Evolutionary conservation across 768 basidiomycete species (phyloP).

Genomic region (Auricularia cornea): DNA sequence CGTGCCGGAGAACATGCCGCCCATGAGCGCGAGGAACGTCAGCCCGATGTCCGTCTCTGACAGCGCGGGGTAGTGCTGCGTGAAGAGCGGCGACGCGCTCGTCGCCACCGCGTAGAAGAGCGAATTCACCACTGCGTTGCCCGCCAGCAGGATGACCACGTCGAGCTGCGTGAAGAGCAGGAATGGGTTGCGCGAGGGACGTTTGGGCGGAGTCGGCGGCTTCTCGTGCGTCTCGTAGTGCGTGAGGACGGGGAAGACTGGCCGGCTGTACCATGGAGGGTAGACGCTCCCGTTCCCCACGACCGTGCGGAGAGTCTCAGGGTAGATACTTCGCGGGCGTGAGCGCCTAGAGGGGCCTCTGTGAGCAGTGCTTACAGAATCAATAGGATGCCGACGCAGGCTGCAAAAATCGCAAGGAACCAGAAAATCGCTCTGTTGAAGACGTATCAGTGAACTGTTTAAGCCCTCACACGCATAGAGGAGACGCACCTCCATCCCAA

Average conservation of each 20-base stretch:
- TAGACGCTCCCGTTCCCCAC: slow-evolving; percentile 39
- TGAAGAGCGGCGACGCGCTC: slow-evolving; percentile 54
- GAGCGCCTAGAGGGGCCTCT: neutral
- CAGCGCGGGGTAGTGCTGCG: slow-evolving; percentile 47
- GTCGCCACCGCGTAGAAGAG: slow-evolving; percentile 56
- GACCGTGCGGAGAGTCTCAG: slow-evolving; percentile 34
- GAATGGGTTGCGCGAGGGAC: slow-evolving; percentile 46
- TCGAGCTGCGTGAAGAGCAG: slow-evolving; percentile 47
- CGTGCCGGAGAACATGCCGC: slow-evolving; percentile 61
- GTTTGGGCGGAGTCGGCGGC: slow-evolving; percentile 20
- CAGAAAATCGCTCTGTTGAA: slow-evolving; percentile 49
- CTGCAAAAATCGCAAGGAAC: slow-evolving; percentile 47
- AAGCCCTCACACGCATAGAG: neutral
- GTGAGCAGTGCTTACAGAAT: slow-evolving; percentile 30
- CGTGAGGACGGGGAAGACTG: slow-evolving; percentile 22
- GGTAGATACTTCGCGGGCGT: slow-evolving; percentile 25
- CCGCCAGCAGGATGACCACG: slow-evolving; percentile 43
- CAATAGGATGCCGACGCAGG: slow-evolving; percentile 37
- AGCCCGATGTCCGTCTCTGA: slow-evolving; percentile 61
- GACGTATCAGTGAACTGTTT: neutral
- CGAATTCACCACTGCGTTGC: slow-evolving; percentile 44
- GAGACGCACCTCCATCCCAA: slow-evolving; percentile 54
- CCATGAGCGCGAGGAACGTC: slow-evolving; percentile 69
- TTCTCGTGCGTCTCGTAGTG: neutral
- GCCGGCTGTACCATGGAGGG: slow-evolving; percentile 21